These are phyloP conservation scores for Trichocladium uniseriatum DNA, from an alignment of 495 filamentous ascomycete genomes.

Conservation along the genomic window DNA sequence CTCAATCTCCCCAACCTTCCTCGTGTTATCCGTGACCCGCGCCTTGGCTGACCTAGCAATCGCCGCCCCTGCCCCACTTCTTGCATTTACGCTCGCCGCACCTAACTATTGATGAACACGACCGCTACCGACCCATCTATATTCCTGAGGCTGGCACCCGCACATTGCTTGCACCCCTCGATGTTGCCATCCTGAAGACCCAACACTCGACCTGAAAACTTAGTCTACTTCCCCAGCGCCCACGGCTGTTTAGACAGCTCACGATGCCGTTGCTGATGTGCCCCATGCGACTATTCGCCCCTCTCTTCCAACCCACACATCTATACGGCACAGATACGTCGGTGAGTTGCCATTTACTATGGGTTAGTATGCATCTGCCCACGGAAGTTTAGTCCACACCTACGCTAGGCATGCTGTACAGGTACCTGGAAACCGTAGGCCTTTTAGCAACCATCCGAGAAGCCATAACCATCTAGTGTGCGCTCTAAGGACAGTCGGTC, in stretches of 20 bases:
- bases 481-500: too few relatives aligned
- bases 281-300: slow-evolving; percentile 35
- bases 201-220: too few relatives aligned
- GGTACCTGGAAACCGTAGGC: too few relatives aligned
- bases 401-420: too few relatives aligned
- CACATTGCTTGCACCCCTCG: slow-evolving; percentile 20
- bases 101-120: slow-evolving; percentile 25
- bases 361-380: slow-evolving; percentile 45
- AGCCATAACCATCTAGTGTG: too few relatives aligned
- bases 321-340: slow-evolving; percentile 47
- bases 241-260: slow-evolving; percentile 35
- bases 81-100: slow-evolving; percentile 16
- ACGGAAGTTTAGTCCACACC: slow-evolving; percentile 45
- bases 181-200: too few relatives aligned
- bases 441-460: too few relatives aligned
- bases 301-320: slow-evolving; percentile 34
- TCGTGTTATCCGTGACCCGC: slow-evolving; percentile 26
- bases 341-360: slow-evolving; percentile 35
- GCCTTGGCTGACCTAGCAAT: slow-evolving; percentile 13
- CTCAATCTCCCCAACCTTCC: slow-evolving; percentile 13
- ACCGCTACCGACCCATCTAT: slow-evolving; percentile 35
- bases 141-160: slow-evolving; percentile 40
- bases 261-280: slow-evolving; percentile 25
- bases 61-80: slow-evolving; percentile 7
- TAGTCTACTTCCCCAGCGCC: too few relatives aligned